Evolutionary conservation across 148 eudicot genomes (phyloP).

Genomic region (Suaeda aralocaspica): DNA sequence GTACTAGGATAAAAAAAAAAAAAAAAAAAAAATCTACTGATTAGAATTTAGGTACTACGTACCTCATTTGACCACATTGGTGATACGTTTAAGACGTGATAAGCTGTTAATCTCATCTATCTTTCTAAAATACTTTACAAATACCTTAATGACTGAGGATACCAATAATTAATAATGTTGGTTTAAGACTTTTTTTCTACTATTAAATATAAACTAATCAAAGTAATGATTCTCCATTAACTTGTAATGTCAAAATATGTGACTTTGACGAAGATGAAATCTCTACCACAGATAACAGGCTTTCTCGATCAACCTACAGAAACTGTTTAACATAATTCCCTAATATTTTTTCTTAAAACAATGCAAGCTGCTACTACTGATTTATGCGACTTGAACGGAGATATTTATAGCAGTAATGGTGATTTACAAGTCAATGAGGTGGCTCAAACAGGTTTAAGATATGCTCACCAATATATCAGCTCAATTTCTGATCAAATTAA

Average conservation of each 20-base stretch:
- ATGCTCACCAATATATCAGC: conserved; percentile 27
- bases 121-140: conserved; percentile 10
- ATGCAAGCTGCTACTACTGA: conserved; percentile 15
- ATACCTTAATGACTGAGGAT: conserved; percentile 7
- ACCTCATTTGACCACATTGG: conserved; percentile 22
- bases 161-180: conserved; percentile 12
- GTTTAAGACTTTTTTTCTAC: conserved; percentile 13
- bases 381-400: neutral
- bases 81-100: conserved; percentile 29
- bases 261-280: neutral
- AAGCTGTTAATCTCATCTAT: conserved; percentile 21
- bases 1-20: no score
- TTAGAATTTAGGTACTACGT: no score
- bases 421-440: conserved; percentile 13
- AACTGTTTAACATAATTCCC: neutral
- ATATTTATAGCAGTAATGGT: neutral
- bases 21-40: no score
- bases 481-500: conserved; percentile 26
- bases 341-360: no score
- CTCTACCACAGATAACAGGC: neutral
- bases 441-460: conserved; percentile 24
- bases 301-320: conserved; percentile 9
- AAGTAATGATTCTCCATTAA: conserved; percentile 25
- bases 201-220: conserved; percentile 13
- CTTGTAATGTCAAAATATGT: conserved; percentile 13